Conservation (phyloP, 257 asterid species). For the Rubia yunnanensis region DNA sequence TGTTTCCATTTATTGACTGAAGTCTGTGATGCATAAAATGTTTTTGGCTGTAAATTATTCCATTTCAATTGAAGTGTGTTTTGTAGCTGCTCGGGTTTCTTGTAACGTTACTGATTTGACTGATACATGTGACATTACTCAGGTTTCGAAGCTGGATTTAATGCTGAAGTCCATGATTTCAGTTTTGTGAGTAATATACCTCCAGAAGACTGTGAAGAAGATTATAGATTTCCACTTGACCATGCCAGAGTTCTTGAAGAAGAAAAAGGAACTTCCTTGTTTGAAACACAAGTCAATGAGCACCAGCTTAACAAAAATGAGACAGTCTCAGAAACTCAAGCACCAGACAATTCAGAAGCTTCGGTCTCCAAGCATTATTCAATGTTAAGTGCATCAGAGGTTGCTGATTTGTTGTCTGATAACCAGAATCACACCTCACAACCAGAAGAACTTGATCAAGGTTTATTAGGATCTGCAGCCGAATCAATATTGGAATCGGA, state of each 20-base stretch:
- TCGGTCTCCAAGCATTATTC: slow-evolving; percentile 17
- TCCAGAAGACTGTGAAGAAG: slow-evolving; percentile 15
- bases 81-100: background rate
- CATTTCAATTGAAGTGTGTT: no score
- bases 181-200: slow-evolving; percentile 17
- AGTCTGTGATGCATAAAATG: background rate
- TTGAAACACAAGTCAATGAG: slow-evolving; percentile 9
- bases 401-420: slow-evolving; percentile 36
- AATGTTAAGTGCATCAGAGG: slow-evolving; percentile 36
- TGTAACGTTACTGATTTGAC: background rate
- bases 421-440: slow-evolving; percentile 14
- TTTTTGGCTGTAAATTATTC: background rate
- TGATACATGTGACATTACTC: background rate
- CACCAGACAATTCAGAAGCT: slow-evolving; percentile 6
- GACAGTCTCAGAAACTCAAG: slow-evolving; percentile 12
- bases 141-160: slow-evolving; percentile 6
- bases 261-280: slow-evolving; percentile 11
- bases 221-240: slow-evolving; percentile 5
- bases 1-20: background rate
- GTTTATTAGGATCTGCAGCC: slow-evolving; percentile 1
- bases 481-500: slow-evolving; percentile 4
- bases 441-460: slow-evolving; percentile 11
- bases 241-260: slow-evolving; percentile 10
- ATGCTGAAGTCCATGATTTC: slow-evolving; percentile 15
- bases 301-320: slow-evolving; percentile 19